Base-by-base conservation (phyloP, 2,329 filamentous ascomycete genomes). In the Scedosporium minutisporum region DNA sequence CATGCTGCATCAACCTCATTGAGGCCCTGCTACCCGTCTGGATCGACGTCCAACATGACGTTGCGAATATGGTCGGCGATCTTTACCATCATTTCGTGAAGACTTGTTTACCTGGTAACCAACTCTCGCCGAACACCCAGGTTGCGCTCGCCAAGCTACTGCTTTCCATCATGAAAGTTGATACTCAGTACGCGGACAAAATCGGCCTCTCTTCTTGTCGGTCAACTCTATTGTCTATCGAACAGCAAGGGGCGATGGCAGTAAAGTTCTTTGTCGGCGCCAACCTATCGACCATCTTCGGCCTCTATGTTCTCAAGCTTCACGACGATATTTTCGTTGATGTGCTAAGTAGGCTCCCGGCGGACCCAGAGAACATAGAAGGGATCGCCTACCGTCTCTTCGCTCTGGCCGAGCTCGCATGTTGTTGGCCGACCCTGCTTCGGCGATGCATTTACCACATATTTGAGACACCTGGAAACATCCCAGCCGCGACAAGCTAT, bases 361-460 rank as follows among this genome's bases (percentile, higher is more conserved):
- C 80, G 3, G 86, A 96, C 66, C 78, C 83, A 4, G 83, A 86
- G 38, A 87, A 87, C 73, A 75, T 81, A 12, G 93, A 97, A 73
- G 93, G 92, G 0, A 93, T 97, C 67, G 90, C 91, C 0, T 83
- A 96, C 66, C 87, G 95, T 5, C 77, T 97, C 2, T 84, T 90
- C 65, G 84, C 91, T 7, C 77, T 97, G 10, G 85, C 89, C 1
- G 86, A 86, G 62, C 77, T 99, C 63, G 95, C 90, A 25, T 90
- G 91, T 33, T 77, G 80, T 60, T 97, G 93, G 90, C 87, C 91
- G 64, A 96, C 93, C 0, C 80, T 97, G 21, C 80, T 97, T 53
- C 87, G 93, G 60, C 86, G 89, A 66, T 92, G 91, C 66, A 89
- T 96, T 18, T 99, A 97, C 72, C 89, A 95, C 72, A 92, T 97